Conservation (phyloP, 306 rosid genomes). For the Sesbania bispinosa region DNA sequence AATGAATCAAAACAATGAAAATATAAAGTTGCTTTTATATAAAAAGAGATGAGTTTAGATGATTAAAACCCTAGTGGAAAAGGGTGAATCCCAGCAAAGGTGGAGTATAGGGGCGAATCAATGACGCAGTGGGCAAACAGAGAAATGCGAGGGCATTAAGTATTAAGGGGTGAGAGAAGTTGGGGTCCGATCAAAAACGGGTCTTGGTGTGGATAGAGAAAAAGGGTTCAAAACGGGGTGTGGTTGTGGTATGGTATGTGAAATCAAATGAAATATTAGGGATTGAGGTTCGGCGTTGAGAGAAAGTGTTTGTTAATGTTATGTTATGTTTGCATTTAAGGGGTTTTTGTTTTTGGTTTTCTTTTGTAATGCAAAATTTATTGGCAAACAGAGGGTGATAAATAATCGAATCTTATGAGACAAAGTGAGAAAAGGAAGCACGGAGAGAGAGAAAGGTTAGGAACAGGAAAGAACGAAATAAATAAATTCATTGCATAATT, state of each 20-base stretch:
- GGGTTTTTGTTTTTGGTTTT: too few relatives aligned
- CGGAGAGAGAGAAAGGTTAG: too few relatives aligned
- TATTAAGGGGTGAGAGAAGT: conserved; percentile 17
- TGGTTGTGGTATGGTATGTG: not conserved
- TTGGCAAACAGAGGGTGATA: too few relatives aligned
- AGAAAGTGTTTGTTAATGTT: conserved; percentile 1
- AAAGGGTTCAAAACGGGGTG: conserved; percentile 34
- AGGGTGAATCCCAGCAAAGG: conserved; percentile 40
- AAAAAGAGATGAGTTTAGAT: conserved; percentile 24
- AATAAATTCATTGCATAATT: too few relatives aligned
- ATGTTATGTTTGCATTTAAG: too few relatives aligned
- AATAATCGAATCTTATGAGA: too few relatives aligned
- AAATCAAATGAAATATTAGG: conserved; percentile 33
- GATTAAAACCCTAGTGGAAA: conserved; percentile 50
- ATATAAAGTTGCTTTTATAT: not conserved
- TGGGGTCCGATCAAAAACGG: conserved; percentile 54
- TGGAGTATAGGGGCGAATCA: conserved; percentile 49
- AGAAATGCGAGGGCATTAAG: conserved; percentile 35
- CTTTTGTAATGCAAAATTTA: too few relatives aligned
- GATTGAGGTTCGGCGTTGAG: conserved; percentile 49
- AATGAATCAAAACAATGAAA: conserved; percentile 28
- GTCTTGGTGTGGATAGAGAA: conserved; percentile 37
- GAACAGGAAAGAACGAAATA: too few relatives aligned
- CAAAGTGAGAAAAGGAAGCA: too few relatives aligned
- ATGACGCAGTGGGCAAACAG: conserved; percentile 35